Base-by-base conservation (phyloP, 352 stramenopile species). In the Pythium insidiosum region DNA sequence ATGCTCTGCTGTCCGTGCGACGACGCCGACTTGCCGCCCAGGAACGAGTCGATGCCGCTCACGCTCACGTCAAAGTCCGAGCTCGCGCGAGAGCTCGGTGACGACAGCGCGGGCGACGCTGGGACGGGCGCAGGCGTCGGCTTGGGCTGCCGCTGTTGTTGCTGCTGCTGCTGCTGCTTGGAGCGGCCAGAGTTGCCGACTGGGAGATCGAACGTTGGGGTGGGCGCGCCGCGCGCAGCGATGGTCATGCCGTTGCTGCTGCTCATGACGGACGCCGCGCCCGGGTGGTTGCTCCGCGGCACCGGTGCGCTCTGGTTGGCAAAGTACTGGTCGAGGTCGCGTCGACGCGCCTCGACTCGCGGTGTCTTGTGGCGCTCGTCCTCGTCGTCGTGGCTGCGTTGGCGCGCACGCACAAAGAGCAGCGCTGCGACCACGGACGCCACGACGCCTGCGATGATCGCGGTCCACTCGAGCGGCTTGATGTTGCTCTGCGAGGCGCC, bases 391-490 rank as follows among this genome's bases (percentile, higher is more conserved):
- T 58, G 51, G 2, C 63, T 59, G 0, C 53, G 43, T 2, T 52
- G 54, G 33, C 49, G 38, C 11, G 51, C 60, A 38, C 74, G 73
- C 29, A 81, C 67, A 41, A 84, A 81, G 56, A 83, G 67, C 21
- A 87, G 50, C 21, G 66, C 77, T 15, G 56, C 60, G 13, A 77
- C 19, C 1, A 87, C 73, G 7, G 47, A 56, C 2, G 47, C 66
- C 16, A 87, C 57, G 16, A 72, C 50, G 22, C 38, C 47, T 29
- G 38, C 24, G 33, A 48, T 47, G 11, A 33, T 36, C 19, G 47
- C 28, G 36, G 43, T 34, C 4, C 26, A 26, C 23, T 43, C 43
- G 39, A 53, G 46, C n/a, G n/a, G n/a, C n/a, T n/a, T n/a, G n/a
- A n/a, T n/a, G n/a, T n/a, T n/a, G n/a, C n/a, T n/a, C n/a, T n/a